phyloP scores from a whole-genome alignment of 176 grass and related monocot genomes.

The Dactylis glomerata region DNA sequence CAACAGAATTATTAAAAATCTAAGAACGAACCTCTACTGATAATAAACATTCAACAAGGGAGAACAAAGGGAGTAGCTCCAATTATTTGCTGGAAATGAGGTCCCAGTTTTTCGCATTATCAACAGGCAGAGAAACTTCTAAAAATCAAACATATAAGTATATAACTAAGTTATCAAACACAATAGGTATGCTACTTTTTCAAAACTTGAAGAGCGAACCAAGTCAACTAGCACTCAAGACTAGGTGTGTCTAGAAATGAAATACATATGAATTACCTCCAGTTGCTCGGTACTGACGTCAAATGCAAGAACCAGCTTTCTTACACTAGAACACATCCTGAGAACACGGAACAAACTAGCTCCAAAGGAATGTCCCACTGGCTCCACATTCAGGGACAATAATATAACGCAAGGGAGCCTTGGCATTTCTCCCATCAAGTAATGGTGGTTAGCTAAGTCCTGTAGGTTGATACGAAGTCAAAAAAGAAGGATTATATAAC shows the following conservation, averaged over 20 bases:
- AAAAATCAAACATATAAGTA: not conserved
- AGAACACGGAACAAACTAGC: conserved; percentile 6
- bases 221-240: not conserved
- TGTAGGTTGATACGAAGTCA: not conserved
- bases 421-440: conserved; percentile 25
- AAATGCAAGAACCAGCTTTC: not conserved
- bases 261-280: not conserved
- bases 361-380: not conserved
- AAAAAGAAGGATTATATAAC: not conserved
- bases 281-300: not conserved
- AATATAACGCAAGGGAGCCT: not conserved
- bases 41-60: not conserved
- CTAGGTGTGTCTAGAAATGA: not conserved
- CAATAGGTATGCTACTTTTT: not conserved
- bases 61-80: not conserved
- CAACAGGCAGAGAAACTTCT: not conserved
- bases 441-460: not conserved
- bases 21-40: not conserved
- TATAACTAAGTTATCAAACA: not conserved
- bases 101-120: not conserved
- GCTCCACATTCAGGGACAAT: not conserved
- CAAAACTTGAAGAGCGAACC: not conserved
- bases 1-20: not conserved
- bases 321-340: conserved; percentile 1
- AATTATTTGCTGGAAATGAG: not conserved